Evolutionary conservation across 2,329 filamentous ascomycete genomes (phyloP).

Genomic region (Colletotrichum cuscutae): DNA sequence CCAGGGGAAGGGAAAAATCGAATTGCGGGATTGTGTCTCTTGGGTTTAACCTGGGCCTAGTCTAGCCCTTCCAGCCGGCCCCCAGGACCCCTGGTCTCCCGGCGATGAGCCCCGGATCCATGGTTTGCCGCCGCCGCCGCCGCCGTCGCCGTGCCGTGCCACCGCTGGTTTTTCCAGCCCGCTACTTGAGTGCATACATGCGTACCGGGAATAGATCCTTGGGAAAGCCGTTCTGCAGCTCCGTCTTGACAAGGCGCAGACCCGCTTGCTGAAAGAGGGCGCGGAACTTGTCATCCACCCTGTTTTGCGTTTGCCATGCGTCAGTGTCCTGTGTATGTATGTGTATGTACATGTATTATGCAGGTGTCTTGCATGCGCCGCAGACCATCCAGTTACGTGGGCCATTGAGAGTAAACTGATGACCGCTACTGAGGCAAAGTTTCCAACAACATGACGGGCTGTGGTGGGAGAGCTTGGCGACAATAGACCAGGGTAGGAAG

Average conservation of each 20-base stretch:
- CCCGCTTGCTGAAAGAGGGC: constrained; percentile 76
- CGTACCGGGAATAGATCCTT: constrained; percentile 77
- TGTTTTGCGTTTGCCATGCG: constrained; percentile 40
- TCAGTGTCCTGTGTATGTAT: constrained; percentile 1
- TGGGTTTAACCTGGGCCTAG: neutral
- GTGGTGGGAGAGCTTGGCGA: constrained; percentile 1
- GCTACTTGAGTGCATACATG: constrained; percentile 76
- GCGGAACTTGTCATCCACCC: constrained; percentile 78
- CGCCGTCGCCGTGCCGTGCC: constrained; percentile 9
- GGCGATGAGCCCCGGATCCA: constrained; percentile 22
- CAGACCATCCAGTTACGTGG: constrained; percentile 8
- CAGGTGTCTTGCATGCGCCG: constrained; percentile 30
- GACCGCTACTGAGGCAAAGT: constrained; percentile 7
- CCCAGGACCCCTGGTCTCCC: constrained; percentile 7
- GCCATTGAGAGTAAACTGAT: constrained; percentile 5
- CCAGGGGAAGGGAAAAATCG: constrained; percentile 1
- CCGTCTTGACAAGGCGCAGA: constrained; percentile 73
- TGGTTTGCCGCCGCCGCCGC: constrained; percentile 29
- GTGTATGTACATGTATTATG: constrained; percentile 13
- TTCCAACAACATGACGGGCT: constrained; percentile 20
- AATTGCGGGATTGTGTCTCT: constrained; percentile 17
- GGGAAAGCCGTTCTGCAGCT: constrained; percentile 79
- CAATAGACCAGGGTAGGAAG: neutral
- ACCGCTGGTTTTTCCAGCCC: constrained; percentile 16
- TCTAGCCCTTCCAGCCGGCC: constrained; percentile 17